A percentile compares a stretch with the other conserved stretches of the same genome.
Conservation (phyloP, 805 yeast genomes). For the Hanseniaspora thailandica region DNA sequence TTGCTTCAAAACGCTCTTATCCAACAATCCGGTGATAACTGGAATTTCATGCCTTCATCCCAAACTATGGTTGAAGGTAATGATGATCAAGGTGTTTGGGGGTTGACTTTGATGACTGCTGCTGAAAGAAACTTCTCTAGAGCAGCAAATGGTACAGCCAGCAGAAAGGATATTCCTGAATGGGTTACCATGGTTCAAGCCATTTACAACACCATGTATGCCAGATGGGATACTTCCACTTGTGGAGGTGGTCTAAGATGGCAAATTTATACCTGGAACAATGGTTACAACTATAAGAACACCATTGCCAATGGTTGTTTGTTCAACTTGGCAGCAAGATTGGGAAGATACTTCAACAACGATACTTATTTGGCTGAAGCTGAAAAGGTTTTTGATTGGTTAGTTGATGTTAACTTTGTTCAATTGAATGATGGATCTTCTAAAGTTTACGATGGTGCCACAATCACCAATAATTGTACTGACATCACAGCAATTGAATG, state of each 20-base stretch:
- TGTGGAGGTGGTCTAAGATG: conserved; percentile 91
- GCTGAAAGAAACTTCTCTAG: conserved; percentile 77
- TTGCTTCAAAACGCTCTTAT: conserved; percentile 44
- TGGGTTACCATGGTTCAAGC: conserved; percentile 86
- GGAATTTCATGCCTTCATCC: conserved; percentile 75
- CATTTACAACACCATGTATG: conserved; percentile 78
- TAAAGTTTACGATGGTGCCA: conserved; percentile 59
- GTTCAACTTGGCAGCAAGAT: conserved; percentile 75
- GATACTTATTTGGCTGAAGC: conserved; percentile 64
- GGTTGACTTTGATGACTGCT: conserved; percentile 80
- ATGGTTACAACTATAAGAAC: conserved; percentile 88
- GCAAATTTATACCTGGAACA: conserved; percentile 92
- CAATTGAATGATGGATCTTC: conserved; percentile 25
- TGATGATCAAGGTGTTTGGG: conserved; percentile 98
- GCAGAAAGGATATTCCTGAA: conserved; percentile 33
- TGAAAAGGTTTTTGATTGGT: conserved; percentile 71
- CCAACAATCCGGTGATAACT: conserved; percentile 61
- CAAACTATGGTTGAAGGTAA: conserved; percentile 91
- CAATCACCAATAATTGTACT: conserved; percentile 47
- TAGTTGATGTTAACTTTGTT: conserved; percentile 42
- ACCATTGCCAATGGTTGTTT: conserved; percentile 83
- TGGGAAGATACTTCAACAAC: conserved; percentile 73
- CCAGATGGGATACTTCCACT: conserved; percentile 63
- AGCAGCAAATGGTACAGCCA: conserved; percentile 38
- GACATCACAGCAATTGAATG: conserved; percentile 47